Percentiles rank a stretch among this genome's conserved stretches.
Conservation (phyloP, 2,329 filamentous ascomycete species). For the Exophiala aquamarina region DNA sequence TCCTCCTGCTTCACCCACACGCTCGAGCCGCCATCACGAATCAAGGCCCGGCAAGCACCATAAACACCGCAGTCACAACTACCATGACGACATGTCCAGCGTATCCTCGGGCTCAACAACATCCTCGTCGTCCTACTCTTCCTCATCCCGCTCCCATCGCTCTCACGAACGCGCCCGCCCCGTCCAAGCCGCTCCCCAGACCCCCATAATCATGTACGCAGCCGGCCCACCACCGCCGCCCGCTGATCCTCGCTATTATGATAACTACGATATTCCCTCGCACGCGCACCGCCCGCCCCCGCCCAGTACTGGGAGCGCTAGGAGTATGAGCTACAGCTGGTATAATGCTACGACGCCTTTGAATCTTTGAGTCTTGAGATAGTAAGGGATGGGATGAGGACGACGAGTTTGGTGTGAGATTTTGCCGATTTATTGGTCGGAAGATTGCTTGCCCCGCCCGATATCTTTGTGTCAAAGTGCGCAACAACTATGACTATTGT, state of each 20-base stretch:
- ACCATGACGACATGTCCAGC: not conserved
- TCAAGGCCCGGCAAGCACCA: not conserved
- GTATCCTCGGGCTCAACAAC: not conserved
- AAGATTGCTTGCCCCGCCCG: too few species aligned
- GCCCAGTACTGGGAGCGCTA: conserved; percentile 3
- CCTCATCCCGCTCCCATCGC: not conserved
- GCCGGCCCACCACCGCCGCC: not conserved
- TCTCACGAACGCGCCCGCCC: not conserved
- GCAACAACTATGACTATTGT: too few species aligned
- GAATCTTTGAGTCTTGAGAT: conserved; percentile 11
- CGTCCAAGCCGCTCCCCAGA: conserved; percentile 9
- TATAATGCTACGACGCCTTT: conserved; percentile 25
- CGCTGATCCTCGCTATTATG: not conserved
- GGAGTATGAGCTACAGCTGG: conserved; percentile 23
- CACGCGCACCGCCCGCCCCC: conserved; percentile 1
- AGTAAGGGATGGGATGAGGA: not conserved
- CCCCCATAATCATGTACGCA: not conserved
- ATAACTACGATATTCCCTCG: not conserved
- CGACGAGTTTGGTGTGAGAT: too few species aligned
- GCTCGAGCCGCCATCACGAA: not conserved
- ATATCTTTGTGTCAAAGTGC: too few species aligned
- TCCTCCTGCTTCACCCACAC: not conserved
- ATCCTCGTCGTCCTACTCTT: conserved; percentile 3
- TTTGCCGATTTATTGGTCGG: too few species aligned
- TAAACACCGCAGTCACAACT: not conserved